Conservation (phyloP, 768 basidiomycete genomes). For the Lactifluus pinguis region DNA sequence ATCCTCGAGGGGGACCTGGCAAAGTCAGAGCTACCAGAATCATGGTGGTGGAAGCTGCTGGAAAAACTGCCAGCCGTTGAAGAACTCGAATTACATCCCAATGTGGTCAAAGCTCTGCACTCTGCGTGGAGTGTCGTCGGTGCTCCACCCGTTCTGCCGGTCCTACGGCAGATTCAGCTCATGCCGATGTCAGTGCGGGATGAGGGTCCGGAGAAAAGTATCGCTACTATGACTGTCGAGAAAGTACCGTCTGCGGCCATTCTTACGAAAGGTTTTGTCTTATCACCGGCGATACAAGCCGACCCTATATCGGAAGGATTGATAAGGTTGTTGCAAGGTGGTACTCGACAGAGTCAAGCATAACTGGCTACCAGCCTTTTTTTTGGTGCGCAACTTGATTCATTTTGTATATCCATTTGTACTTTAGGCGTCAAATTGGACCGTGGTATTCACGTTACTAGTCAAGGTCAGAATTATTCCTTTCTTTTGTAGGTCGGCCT, state of each 20-base stretch:
- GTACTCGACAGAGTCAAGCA: neutral
- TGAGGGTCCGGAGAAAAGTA: neutral
- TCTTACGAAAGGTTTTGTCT: too few relatives aligned
- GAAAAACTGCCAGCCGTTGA: constrained; percentile 4
- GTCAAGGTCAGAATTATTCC: too few relatives aligned
- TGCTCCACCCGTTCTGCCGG: neutral
- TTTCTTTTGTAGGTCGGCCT: too few relatives aligned
- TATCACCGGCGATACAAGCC: neutral
- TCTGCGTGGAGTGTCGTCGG: neutral
- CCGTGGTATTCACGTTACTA: neutral
- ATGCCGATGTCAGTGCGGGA: neutral
- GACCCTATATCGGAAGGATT: neutral
- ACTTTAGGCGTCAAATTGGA: neutral
- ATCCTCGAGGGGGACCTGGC: too few relatives aligned
- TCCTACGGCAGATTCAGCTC: neutral
- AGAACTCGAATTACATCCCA: neutral
- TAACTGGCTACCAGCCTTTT: neutral
- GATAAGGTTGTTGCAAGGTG: neutral
- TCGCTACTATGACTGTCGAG: neutral
- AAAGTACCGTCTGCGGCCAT: neutral
- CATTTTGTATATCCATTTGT: neutral
- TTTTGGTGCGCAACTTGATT: neutral
- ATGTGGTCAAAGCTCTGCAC: neutral
- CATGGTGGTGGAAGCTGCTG: constrained; percentile 3
- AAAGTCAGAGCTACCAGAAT: too few relatives aligned